Evolutionary conservation across 345 rosid species (phyloP).

Genomic region (Eutrema japonicum): DNA sequence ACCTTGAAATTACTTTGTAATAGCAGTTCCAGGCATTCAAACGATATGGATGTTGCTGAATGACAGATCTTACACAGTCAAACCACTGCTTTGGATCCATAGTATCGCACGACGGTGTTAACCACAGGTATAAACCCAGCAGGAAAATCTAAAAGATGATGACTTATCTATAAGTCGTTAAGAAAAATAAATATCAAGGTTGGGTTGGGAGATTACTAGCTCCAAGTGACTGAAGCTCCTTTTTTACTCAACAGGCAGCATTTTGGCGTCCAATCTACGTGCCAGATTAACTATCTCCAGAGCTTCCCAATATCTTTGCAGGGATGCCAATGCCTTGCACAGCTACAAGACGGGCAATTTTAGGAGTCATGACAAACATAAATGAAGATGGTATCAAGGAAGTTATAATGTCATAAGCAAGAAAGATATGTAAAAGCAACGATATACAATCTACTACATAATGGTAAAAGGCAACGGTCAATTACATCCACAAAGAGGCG

Average conservation of each 20-base stretch:
- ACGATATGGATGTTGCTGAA: conserved; percentile 79
- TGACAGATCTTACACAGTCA: conserved; percentile 67
- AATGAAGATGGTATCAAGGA: conserved; percentile 45
- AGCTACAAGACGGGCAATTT: conserved; percentile 56
- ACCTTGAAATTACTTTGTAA: conserved; percentile 82
- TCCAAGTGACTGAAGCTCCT: conserved; percentile 84
- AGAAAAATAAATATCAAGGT: conserved; percentile 18
- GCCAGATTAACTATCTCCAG: conserved; percentile 69
- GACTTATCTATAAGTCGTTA: conserved; percentile 10
- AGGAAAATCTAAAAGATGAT: conserved; percentile 2
- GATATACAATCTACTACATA: conserved; percentile 1
- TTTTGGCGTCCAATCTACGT: conserved; percentile 52
- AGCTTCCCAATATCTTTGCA: conserved; percentile 80
- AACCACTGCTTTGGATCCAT: conserved; percentile 84
- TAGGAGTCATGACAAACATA: conserved; percentile 35
- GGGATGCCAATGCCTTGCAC: conserved; percentile 78
- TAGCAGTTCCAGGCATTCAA: conserved; percentile 94
- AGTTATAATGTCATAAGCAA: conserved; percentile 48
- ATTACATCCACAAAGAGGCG: conserved; percentile 75
- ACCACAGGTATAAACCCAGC: conserved; percentile 12
- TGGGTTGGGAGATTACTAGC: conserved; percentile 62
- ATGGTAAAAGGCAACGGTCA: conserved; percentile 25
- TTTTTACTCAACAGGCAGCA: conserved; percentile 53
- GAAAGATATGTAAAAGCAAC: background rate
- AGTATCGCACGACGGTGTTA: conserved; percentile 56